Evolutionary conservation across 2,329 filamentous ascomycete genomes (phyloP).

Genomic region (Exserohilum turcica): DNA sequence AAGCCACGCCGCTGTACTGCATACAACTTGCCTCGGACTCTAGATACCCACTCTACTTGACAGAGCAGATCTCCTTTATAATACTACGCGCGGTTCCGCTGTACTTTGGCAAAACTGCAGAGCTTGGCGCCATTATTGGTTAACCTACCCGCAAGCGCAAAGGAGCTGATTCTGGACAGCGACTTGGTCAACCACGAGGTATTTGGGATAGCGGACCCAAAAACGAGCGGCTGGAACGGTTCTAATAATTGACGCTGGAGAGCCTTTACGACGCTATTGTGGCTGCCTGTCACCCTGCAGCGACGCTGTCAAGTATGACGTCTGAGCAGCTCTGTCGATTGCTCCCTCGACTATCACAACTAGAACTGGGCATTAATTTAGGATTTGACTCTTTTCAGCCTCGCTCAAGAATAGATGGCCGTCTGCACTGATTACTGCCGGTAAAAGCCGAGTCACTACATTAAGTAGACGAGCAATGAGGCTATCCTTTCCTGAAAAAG

Average conservation of each 20-base stretch:
- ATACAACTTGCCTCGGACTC: background rate
- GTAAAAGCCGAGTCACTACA: too few relatives aligned
- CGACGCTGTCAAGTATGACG: too few relatives aligned
- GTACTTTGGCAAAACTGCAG: background rate
- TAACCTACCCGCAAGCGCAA: background rate
- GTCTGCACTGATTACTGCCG: too few relatives aligned
- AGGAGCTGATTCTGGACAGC: background rate
- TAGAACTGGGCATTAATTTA: too few relatives aligned
- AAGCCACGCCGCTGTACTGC: background rate
- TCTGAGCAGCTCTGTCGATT: too few relatives aligned
- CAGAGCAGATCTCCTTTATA: background rate
- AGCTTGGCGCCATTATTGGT: background rate
- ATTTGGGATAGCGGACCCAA: too few relatives aligned
- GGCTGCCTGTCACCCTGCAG: background rate
- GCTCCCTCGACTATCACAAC: too few relatives aligned
- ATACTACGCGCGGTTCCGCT: background rate
- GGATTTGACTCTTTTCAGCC: too few relatives aligned
- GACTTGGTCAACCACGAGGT: background rate
- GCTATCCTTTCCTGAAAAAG: too few relatives aligned
- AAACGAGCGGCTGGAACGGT: too few relatives aligned
- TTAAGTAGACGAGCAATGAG: too few relatives aligned
- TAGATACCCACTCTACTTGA: background rate
- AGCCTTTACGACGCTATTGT: background rate
- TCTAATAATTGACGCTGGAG: background rate
- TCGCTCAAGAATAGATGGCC: too few relatives aligned